phyloP scores from a whole-genome alignment of 371 early-diverging fungal species.

The Conidiobolus incongruus region DNA sequence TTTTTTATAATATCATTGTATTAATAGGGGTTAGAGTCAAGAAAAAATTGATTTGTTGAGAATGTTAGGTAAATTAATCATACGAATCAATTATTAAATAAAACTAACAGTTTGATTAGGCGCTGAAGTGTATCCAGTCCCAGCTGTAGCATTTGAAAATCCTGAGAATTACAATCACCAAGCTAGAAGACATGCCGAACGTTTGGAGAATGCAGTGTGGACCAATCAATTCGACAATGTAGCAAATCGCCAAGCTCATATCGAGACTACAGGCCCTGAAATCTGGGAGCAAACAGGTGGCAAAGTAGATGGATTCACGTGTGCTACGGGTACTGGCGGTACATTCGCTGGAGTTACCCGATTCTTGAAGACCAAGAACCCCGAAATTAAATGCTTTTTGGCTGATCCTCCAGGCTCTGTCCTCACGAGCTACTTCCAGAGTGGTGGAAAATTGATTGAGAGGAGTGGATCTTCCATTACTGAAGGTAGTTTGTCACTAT shows the following conservation, averaged over 20 bases:
- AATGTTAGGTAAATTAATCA: conserved; percentile 36
- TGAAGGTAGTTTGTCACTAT: conserved; percentile 33
- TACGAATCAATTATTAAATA: not conserved
- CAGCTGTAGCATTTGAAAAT: conserved; percentile 77
- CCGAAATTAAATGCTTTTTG: conserved; percentile 45
- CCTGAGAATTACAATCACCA: conserved; percentile 91
- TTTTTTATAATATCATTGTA: not conserved
- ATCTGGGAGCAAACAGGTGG: conserved; percentile 70
- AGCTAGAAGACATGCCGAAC: conserved; percentile 64
- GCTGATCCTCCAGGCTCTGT: conserved; percentile 93
- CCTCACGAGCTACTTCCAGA: conserved; percentile 51
- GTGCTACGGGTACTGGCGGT: conserved; percentile 85
- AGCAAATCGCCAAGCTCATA: conserved; percentile 76
- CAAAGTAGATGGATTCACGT: conserved; percentile 64
- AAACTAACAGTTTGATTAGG: no score
- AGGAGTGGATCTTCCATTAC: conserved; percentile 60
- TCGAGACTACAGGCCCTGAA: conserved; percentile 90
- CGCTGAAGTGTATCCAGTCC: conserved; percentile 71
- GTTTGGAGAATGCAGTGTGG: conserved; percentile 72
- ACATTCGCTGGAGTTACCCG: conserved; percentile 70
- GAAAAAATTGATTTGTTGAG: conserved; percentile 82
- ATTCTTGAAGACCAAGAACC: conserved; percentile 48
- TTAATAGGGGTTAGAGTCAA: conserved; percentile 23
- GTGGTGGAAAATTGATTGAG: conserved; percentile 37
- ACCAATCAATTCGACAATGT: conserved; percentile 79